Base-by-base conservation (phyloP, 1,284 basidiomycete species). In the Bondarzewia mesenterica region DNA sequence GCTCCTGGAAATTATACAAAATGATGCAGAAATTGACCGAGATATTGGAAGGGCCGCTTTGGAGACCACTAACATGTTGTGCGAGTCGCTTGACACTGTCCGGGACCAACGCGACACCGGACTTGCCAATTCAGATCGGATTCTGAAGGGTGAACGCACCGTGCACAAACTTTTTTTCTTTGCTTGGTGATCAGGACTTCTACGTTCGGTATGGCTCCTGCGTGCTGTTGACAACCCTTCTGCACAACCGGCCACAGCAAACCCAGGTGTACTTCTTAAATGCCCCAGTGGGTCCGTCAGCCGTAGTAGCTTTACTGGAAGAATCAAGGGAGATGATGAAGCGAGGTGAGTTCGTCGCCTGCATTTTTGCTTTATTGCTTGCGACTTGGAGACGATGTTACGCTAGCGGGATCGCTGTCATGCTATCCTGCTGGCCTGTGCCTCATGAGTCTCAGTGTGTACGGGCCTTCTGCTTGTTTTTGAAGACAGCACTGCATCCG, bases 201-300 rank as follows among this genome's bases (percentile, higher is more conserved):
- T 95, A 96, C 65, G 82, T 86, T 36, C 85, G 93, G 20, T 93
- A 92, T 66, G 82, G 86, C 42, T 80, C 89, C 4, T 75, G 98
- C 8, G 91, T 97, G 62, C 81, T 91, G 55, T 75, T 99, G 39
- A 80, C 83, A 15, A 80, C 80, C 16, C 71, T 98, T 42, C 70
- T 95, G 52, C 78, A 84, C 59, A 87, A 93, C 63, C 73, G 93
- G 42, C 78, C 92, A 16, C 77, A 85, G 43, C 71, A 77, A 23
- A 83, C 96, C 5, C 96, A 99, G 66, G 77, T 77, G 25, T 92
- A 94, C 65, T 93, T 99, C 59, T 73, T 98, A 52, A 91, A 84
- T 42, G 82, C 89, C 2, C 75, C 87, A 0, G 80, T 80, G 22
- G 93, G 91, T 7, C 80, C 89, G 18, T 69, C 75, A 3, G 80